Evolutionary conservation across 2,329 filamentous ascomycete species (phyloP).

Genomic region (Cryphonectria naterciae): DNA sequence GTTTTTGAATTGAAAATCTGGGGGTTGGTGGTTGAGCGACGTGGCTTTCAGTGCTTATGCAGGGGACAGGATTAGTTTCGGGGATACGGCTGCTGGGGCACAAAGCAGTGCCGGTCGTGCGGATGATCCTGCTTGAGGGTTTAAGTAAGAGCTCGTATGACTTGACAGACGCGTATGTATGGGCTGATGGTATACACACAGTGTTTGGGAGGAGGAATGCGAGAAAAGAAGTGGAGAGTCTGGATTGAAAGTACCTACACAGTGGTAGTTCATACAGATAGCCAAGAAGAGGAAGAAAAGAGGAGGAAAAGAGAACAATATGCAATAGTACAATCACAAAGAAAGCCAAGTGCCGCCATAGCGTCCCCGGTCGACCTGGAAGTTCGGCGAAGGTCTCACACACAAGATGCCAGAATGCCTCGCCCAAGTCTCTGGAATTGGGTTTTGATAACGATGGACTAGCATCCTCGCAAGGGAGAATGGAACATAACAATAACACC

Average conservation of each 20-base stretch:
- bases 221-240: background rate
- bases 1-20: background rate
- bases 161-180: background rate
- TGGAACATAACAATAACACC: background rate
- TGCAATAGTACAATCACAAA: background rate
- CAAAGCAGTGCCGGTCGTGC: slow-evolving; percentile 4
- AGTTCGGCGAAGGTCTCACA: background rate
- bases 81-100: background rate
- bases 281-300: background rate
- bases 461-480: background rate
- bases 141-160: background rate
- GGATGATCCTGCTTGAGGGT: slow-evolving; percentile 3
- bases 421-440: background rate
- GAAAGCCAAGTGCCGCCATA: background rate
- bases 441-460: background rate
- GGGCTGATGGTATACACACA: background rate
- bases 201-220: background rate
- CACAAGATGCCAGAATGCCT: background rate
- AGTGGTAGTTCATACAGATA: too few species aligned
- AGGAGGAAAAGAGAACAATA: background rate
- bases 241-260: too few species aligned
- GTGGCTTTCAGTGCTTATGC: background rate
- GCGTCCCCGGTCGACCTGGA: background rate
- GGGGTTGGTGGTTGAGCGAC: background rate
- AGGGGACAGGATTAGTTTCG: background rate